Percentiles rank a stretch among this genome's conserved stretches.
Evolutionary conservation across 2,329 filamentous ascomycete genomes (phyloP).

Genomic region (Nemania diffusa): DNA sequence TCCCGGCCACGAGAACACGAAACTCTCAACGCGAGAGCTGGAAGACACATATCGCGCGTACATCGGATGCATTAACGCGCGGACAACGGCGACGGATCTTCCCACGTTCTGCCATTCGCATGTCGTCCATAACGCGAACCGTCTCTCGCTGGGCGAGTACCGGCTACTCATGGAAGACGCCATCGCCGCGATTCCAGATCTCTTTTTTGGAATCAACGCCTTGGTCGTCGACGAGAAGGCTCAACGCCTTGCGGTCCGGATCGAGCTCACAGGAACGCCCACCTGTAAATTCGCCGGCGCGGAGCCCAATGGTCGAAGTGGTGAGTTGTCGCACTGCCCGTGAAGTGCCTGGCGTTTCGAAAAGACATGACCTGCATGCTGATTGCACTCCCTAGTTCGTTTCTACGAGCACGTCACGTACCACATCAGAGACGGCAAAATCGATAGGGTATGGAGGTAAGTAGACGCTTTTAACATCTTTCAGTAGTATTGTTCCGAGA

Average conservation of each 20-base stretch:
- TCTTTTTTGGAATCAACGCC: constrained; percentile 44
- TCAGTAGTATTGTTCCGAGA: too few relatives aligned
- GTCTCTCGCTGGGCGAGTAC: constrained; percentile 43
- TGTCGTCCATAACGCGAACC: constrained; percentile 48
- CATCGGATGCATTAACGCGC: constrained; percentile 49
- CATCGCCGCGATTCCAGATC: constrained; percentile 45
- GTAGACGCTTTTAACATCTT: too few relatives aligned
- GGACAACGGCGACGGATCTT: constrained; percentile 43
- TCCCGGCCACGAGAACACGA: not conserved
- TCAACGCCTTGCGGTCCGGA: constrained; percentile 49
- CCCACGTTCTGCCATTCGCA: constrained; percentile 43
- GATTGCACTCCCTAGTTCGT: too few relatives aligned
- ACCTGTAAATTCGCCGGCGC: constrained; percentile 44
- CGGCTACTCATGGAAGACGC: constrained; percentile 45
- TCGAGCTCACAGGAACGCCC: constrained; percentile 49
- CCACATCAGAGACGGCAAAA: constrained; percentile 48
- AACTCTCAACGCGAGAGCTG: constrained; percentile 34
- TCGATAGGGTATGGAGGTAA: constrained; percentile 49
- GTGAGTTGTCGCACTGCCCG: constrained; percentile 22
- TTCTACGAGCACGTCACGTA: constrained; percentile 53
- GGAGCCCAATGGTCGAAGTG: constrained; percentile 43
- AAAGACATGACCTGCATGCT: too few relatives aligned
- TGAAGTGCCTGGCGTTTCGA: too few relatives aligned
- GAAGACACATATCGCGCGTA: constrained; percentile 46
- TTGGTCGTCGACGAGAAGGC: constrained; percentile 47